phyloP scores from a whole-genome alignment of 140 eudicot species.

The Ambrosia hybrid region DNA sequence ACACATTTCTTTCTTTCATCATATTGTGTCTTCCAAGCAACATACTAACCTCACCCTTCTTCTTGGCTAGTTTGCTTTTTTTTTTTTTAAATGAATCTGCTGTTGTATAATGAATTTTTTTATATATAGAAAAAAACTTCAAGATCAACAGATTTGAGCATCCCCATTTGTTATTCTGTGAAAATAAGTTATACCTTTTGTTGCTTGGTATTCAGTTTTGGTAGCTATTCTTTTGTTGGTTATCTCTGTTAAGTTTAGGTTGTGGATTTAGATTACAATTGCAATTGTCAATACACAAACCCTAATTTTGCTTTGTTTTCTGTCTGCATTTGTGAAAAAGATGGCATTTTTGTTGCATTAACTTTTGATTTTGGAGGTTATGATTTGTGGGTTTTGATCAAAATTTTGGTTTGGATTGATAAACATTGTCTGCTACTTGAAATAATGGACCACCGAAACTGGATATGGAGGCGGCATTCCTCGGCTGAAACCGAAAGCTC shows the following conservation, averaged over 20 bases:
- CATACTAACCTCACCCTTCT: constrained; percentile 23
- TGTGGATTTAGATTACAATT: not conserved
- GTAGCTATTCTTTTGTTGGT: constrained; percentile 28
- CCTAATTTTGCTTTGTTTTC: constrained; percentile 19
- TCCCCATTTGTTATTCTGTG: constrained; percentile 5
- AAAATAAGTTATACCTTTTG: not conserved
- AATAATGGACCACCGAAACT: constrained; percentile 76
- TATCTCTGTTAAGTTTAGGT: constrained; percentile 27
- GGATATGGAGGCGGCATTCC: constrained; percentile 83
- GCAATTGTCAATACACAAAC: constrained; percentile 13
- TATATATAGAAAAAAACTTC: constrained; percentile 38
- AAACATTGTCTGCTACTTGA: constrained; percentile 19
- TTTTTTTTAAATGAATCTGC: constrained; percentile 4
- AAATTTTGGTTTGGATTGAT: not conserved
- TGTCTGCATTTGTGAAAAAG: no score
- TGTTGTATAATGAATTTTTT: constrained; percentile 37
- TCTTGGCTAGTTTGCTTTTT: not conserved
- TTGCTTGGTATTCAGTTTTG: constrained; percentile 23
- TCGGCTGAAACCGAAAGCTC: constrained; percentile 91
- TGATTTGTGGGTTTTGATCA: constrained; percentile 21
- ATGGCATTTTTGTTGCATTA: not conserved
- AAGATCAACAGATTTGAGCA: constrained; percentile 30
- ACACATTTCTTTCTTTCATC: constrained; percentile 22
- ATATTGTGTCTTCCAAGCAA: constrained; percentile 23
- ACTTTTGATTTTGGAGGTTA: constrained; percentile 4